Percentiles rank a stretch among this genome's conserved stretches.
These are phyloP conservation scores for Litsea cubeba DNA, from an alignment of 164 flowering plant species.

Conservation along the genomic window DNA sequence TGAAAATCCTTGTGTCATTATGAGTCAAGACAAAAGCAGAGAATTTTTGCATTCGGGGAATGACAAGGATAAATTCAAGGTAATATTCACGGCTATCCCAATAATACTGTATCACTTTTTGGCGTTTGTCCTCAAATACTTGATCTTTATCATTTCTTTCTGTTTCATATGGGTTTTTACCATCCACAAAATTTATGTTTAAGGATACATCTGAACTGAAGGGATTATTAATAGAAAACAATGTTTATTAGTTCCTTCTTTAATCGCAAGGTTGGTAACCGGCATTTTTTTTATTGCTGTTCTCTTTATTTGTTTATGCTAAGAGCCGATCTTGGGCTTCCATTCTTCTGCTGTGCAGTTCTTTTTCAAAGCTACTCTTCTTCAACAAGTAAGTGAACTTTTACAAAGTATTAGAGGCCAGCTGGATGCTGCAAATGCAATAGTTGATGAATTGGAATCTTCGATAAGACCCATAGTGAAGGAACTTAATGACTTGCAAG, in stretches of 20 bases:
- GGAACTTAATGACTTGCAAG: slow-evolving; percentile 68
- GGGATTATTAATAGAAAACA: not conserved
- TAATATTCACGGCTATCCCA: slow-evolving; percentile 13
- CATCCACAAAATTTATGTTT: too few relatives aligned
- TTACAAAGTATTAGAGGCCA: slow-evolving; percentile 37
- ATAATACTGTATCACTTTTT: not conserved
- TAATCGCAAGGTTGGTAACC: too few relatives aligned
- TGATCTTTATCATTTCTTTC: not conserved
- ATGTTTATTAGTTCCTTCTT: too few relatives aligned
- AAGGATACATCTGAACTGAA: not conserved
- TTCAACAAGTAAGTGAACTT: slow-evolving; percentile 80
- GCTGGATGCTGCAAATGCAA: slow-evolving; percentile 43
- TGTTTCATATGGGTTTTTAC: not conserved
- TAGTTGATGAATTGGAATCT: slow-evolving; percentile 55
- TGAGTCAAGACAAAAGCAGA: slow-evolving; percentile 98
- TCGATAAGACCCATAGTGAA: slow-evolving; percentile 57
- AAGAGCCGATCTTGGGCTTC: not conserved
- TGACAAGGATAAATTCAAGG: slow-evolving; percentile 94
- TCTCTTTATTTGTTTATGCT: not conserved
- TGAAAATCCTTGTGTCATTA: slow-evolving; percentile 97
- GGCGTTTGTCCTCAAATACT: not conserved
- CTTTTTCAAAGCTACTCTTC: slow-evolving; percentile 95
- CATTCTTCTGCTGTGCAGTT: slow-evolving; percentile 44
- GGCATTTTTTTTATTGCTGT: too few relatives aligned
- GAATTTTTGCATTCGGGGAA: slow-evolving; percentile 97